Conservation (phyloP, 495 filamentous ascomycete species). For the Hypoxylon lienhwacheense region DNA sequence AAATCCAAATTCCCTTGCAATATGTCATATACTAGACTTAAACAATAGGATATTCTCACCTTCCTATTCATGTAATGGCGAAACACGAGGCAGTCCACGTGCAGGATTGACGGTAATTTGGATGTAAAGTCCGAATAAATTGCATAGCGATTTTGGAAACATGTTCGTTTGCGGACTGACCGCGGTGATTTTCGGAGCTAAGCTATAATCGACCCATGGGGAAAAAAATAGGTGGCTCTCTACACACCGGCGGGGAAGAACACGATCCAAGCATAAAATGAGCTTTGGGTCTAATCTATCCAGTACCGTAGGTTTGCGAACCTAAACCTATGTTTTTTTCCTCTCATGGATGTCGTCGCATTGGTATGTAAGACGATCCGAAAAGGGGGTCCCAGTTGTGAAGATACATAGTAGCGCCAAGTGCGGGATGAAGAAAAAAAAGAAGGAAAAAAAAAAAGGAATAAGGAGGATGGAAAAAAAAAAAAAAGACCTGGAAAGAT, state of each 20-base stretch:
- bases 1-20: too few relatives aligned
- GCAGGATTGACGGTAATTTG: neutral
- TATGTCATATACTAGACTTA: too few relatives aligned
- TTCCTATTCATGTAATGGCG: constrained; percentile 22
- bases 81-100: constrained; percentile 5
- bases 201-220: neutral
- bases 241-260: constrained; percentile 7
- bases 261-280: constrained; percentile 1
- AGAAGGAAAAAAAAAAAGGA: too few relatives aligned
- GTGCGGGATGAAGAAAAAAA: too few relatives aligned
- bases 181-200: neutral
- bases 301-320: neutral
- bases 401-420: too few relatives aligned
- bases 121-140: constrained; percentile 4
- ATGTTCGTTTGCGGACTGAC: neutral
- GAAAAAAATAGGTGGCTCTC: constrained; percentile 4
- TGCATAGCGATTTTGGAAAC: constrained; percentile 6
- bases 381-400: too few relatives aligned
- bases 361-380: constrained; percentile 7
- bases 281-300: constrained; percentile 14
- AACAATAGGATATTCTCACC: neutral
- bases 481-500: constrained; percentile 16
- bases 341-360: constrained; percentile 10
- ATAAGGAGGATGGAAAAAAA: constrained; percentile 19
- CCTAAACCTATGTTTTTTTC: constrained; percentile 1